Base-by-base conservation (phyloP, 148 eudicot genomes). In the Hydrangea macrophylla region DNA sequence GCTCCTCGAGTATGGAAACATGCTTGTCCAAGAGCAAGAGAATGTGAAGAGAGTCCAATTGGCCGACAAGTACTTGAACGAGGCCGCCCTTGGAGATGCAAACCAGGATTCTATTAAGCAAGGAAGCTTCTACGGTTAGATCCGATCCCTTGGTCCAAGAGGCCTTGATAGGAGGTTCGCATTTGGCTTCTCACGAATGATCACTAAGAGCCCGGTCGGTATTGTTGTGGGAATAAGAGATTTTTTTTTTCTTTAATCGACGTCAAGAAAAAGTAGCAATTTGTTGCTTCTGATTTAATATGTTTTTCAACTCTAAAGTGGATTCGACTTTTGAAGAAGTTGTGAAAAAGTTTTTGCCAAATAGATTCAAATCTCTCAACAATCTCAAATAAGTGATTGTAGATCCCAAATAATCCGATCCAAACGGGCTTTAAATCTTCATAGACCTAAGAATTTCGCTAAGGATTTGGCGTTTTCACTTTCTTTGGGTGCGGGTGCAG, bases 31-130 rank as follows among this genome's bases (percentile, higher is more conserved):
- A 22, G 96, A 90, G 64, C 96, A 90, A 59, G 90, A 85, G 67
- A 90, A 90, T 26, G 96, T 90, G 57, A 90, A 90, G 96, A 85
- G 96, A 76, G 96, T 90, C 48, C 96, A 90, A 50, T 69, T 90
- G 61, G 90, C 96, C 7, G 96, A 87, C 65, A 76, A 66, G 62
- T 90, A 90, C 76, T 22, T 90, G 84, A 84, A 59, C 9, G 75
- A 73, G 42, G 96, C 96, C 20, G 96, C 96, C 3, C 90, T 90
- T 56, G 96, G 96, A 32, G 89, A 90, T 30, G 96, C 96, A 15
- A 90, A 90, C 84, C 76, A 81, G 63, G 96, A 90, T 63, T 22
- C 86, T 37, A 81, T 90, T 1, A 76, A 69, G 4, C 58, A 81
- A 27, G 96, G 96, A 77, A 39, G 69, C 62, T 90, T 87, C 90